phyloP scores from a whole-genome alignment of 2,329 filamentous ascomycete species.

The Fusarium camptoceras region DNA sequence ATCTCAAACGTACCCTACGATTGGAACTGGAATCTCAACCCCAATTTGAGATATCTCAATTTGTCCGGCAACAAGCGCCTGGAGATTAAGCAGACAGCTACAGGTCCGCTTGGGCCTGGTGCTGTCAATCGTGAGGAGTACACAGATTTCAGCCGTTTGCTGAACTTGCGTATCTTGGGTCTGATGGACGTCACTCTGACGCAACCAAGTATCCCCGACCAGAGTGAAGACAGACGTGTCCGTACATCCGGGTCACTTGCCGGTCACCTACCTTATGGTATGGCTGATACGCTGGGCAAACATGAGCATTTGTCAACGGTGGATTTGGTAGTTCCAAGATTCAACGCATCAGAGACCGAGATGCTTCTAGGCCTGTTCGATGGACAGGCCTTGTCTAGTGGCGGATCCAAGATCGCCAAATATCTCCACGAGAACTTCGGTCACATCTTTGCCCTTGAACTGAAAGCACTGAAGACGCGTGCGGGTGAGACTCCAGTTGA shows the following conservation, averaged over 20 bases:
- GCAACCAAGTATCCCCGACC: conserved; percentile 91
- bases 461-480: conserved; percentile 77
- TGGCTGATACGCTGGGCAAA: conserved; percentile 94
- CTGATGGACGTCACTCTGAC: conserved; percentile 98
- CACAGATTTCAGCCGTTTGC: conserved; percentile 89
- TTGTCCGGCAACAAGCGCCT: conserved; percentile 96
- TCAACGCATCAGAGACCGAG: conserved; percentile 90
- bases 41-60: conserved; percentile 93
- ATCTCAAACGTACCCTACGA: conserved; percentile 99
- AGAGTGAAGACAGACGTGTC: conserved; percentile 94
- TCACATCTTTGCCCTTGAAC: conserved; percentile 82
- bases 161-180: conserved; percentile 87
- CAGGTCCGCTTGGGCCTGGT: conserved; percentile 61
- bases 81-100: conserved; percentile 79
- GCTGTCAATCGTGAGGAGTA: conserved; percentile 72
- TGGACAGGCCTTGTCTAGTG: conserved; percentile 86
- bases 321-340: conserved; percentile 92
- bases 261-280: conserved; percentile 91
- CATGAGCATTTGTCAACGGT: conserved; percentile 96
- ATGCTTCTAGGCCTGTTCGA: conserved; percentile 96
- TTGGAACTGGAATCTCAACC: conserved; percentile 99
- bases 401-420: conserved; percentile 95
- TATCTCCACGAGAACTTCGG: conserved; percentile 97
- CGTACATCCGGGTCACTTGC: conserved; percentile 96
- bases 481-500: conserved; percentile 81